Evolutionary conservation across 2,329 filamentous ascomycete species (phyloP), one percentile per base, ranked within the genome.

Genomic region (Myriangium duriaei): DNA sequence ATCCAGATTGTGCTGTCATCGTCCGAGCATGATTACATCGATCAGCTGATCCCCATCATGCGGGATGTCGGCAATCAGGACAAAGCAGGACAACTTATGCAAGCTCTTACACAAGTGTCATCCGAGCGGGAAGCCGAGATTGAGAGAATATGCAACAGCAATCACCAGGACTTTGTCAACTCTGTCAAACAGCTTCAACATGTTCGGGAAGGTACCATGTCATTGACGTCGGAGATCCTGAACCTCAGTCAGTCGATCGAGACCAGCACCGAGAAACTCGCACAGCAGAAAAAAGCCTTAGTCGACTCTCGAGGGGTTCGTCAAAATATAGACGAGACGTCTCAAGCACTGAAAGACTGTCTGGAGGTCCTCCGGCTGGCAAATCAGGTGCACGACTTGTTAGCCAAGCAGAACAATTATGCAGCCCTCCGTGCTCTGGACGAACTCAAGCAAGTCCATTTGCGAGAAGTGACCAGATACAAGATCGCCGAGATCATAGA

Each of bases 401-500:
- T 96, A 33, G 76, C 77, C 28, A 88, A 85, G 61, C 94, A 95
- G 63, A 92, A 86, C 49, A 93, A 96, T 57, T 98, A 98, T 58
- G 85, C 81, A 4, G 91, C 91, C 2, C 69, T 98, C 36, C 87
- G 93, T 49, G 88, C 88, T 3, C 68, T 98, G 32, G 91, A 96
- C 51, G 91, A 98, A 56, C 68, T 98, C 29, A 88, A 96, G 55
- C 95, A 93, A 59, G 87, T 98, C 47, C 85, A 96, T 54, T 72
- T 98, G 47, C 87, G 87, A 54, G 91, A 92, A 49, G 84, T 93
- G 6, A 92, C 84, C 1, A 85, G 95, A 47, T 92, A 95, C 60
- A 88, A 87, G 53, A 79, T 98, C 46, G 91, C 91, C 19, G 85
- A 92, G 54, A 76, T 94, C 65, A 96, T 98, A 47, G 88, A 95